Evolutionary conservation across 2,329 filamentous ascomycete species (phyloP).

Genomic region (Aspergillus fructus): DNA sequence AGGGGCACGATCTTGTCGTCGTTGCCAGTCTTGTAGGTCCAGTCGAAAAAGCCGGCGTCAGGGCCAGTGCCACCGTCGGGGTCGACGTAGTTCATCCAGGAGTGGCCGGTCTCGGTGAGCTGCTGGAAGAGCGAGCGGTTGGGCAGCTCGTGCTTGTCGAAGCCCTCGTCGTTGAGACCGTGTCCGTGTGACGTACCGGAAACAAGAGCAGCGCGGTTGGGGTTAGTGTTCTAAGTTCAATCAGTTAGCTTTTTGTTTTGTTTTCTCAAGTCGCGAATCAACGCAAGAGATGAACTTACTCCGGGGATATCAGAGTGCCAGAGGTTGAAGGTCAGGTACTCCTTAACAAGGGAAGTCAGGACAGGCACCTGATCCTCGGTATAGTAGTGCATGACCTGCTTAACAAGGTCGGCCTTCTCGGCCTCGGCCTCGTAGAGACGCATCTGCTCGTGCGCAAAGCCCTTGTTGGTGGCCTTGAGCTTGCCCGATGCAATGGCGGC

Average conservation of each 20-base stretch:
- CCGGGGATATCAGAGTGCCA: constrained; percentile 47
- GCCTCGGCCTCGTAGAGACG: constrained; percentile 33
- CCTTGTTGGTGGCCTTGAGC: constrained; percentile 32
- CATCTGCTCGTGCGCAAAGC: constrained; percentile 46
- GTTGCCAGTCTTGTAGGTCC: constrained; percentile 31
- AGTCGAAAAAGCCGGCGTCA: constrained; percentile 36
- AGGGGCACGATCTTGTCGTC: constrained; percentile 30
- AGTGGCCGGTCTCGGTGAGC: constrained; percentile 30
- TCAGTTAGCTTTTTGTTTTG: neutral
- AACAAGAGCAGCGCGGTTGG: constrained; percentile 39
- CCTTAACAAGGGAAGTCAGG: constrained; percentile 40
- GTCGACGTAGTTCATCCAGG: constrained; percentile 38
- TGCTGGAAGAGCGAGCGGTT: constrained; percentile 43
- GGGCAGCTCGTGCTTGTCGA: constrained; percentile 27
- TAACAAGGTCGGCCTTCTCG: constrained; percentile 31
- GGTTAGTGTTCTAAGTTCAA: constrained; percentile 41
- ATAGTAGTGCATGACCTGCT: constrained; percentile 48
- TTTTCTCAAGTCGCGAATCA: neutral
- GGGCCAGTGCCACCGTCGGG: constrained; percentile 24
- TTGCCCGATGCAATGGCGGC: constrained; percentile 33
- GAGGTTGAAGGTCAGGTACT: constrained; percentile 47
- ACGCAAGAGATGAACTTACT: constrained; percentile 29
- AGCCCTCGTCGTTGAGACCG: constrained; percentile 32
- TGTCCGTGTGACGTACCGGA: constrained; percentile 35
- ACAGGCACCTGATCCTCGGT: constrained; percentile 45